phyloP scores from a whole-genome alignment of 139 green algal species.

The Picochlorum sp. region DNA sequence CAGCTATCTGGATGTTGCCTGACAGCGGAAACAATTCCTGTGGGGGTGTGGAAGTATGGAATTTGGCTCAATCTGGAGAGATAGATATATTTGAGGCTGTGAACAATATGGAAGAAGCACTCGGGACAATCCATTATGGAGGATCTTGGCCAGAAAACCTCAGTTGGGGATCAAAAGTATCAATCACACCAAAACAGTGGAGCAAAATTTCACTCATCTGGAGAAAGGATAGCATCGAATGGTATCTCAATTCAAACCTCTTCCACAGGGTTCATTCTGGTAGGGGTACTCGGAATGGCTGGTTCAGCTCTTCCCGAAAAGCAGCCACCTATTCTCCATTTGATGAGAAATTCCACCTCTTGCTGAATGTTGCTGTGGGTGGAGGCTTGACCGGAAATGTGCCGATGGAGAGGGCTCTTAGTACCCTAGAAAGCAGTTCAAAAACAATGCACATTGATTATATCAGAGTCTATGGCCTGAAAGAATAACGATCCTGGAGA shows the following conservation, averaged over 20 bases:
- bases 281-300: slow-evolving; percentile 2
- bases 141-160: slow-evolving; percentile 13
- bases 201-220: slow-evolving; percentile 6
- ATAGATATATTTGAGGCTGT: slow-evolving; percentile 18
- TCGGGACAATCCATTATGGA: slow-evolving; percentile 17
- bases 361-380: slow-evolving; percentile 23
- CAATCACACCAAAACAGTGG: slow-evolving; percentile 1
- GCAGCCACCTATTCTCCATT: slow-evolving; percentile 11
- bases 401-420: background rate
- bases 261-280: background rate
- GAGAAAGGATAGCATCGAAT: slow-evolving; percentile 8
- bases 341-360: slow-evolving; percentile 15
- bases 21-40: background rate
- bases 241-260: slow-evolving; percentile 1
- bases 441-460: slow-evolving; percentile 11
- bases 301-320: background rate
- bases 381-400: slow-evolving; percentile 16
- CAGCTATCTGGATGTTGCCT: slow-evolving; percentile 25
- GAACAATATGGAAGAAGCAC: background rate
- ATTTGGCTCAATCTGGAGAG: slow-evolving; percentile 14
- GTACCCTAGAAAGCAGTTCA: background rate
- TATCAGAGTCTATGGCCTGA: slow-evolving; percentile 5
- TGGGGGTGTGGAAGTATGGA: slow-evolving; percentile 12
- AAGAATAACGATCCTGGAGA: background rate
- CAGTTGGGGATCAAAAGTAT: background rate